phyloP scores from a whole-genome alignment of 176 grass and related monocot genomes.

The Sorghum bicolor region DNA sequence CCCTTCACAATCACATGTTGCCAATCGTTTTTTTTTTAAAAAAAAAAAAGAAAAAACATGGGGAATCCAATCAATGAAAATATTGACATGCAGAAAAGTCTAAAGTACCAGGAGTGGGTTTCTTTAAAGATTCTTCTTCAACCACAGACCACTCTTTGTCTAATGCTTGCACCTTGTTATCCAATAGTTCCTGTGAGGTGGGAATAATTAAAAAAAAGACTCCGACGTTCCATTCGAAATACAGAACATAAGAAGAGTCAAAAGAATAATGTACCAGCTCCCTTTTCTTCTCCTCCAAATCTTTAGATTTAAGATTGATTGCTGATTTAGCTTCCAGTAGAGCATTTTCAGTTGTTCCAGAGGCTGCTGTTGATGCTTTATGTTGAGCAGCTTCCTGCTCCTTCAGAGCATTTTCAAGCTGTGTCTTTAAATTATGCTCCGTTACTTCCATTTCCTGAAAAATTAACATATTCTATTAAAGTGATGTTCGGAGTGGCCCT shows the following conservation, averaged over 20 bases:
- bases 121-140: constrained; percentile 80
- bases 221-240: not conserved
- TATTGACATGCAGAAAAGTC: not conserved
- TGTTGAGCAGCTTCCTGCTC: constrained; percentile 45
- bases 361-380: constrained; percentile 43
- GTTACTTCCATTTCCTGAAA: constrained; percentile 62
- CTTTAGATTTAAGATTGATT: constrained; percentile 52
- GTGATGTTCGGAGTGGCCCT: not conserved
- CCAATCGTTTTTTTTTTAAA: not conserved
- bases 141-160: constrained; percentile 66
- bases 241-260: constrained; percentile 25
- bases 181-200: constrained; percentile 46
- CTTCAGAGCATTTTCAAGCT: constrained; percentile 55
- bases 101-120: constrained; percentile 69
- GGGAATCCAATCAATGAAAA: not conserved
- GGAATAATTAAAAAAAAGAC: not conserved
- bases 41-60: not conserved
- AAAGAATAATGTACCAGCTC: constrained; percentile 49
- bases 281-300: constrained; percentile 75
- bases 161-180: constrained; percentile 61
- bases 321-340: constrained; percentile 50
- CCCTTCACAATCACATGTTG: not conserved
- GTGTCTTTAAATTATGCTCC: constrained; percentile 59
- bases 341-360: constrained; percentile 44
- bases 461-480: not conserved